Evolutionary conservation across 257 asterid species (phyloP).

Genomic region (Salvia miltiorrhiza): DNA sequence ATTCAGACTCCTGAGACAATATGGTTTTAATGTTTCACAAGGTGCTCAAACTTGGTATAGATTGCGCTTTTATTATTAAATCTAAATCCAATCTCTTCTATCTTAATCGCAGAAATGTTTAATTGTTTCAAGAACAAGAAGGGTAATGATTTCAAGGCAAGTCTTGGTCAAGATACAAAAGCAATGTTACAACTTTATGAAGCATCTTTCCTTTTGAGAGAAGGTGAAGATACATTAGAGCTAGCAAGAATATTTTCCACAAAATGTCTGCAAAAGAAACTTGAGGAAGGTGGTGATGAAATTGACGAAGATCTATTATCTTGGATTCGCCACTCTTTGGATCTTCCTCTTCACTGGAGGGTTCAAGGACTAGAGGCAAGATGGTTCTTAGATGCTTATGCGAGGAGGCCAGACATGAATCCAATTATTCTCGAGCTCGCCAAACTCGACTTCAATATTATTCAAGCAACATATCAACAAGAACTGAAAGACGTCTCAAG

Average conservation of each 20-base stretch:
- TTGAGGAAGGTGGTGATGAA: neutral
- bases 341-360: too few relatives aligned
- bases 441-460: neutral
- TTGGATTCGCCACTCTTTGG: too few relatives aligned
- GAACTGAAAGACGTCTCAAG: constrained; percentile 1
- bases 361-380: too few relatives aligned
- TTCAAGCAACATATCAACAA: neutral
- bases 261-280: neutral
- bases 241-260: constrained; percentile 13
- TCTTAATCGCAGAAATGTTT: neutral
- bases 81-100: neutral
- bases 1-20: too few relatives aligned
- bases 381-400: too few relatives aligned
- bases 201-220: constrained; percentile 24
- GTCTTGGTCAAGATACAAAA: constrained; percentile 7
- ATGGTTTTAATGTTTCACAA: neutral
- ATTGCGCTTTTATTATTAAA: too few relatives aligned
- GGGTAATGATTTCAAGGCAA: neutral
- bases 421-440: neutral
- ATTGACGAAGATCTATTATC: neutral
- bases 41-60: neutral
- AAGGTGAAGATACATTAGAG: constrained; percentile 27
- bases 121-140: neutral
- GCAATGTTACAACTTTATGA: too few relatives aligned
- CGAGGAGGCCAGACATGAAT: neutral